These are phyloP conservation scores for Murraya paniculata DNA, from an alignment of 345 rosid genomes.

Conservation along the genomic window DNA sequence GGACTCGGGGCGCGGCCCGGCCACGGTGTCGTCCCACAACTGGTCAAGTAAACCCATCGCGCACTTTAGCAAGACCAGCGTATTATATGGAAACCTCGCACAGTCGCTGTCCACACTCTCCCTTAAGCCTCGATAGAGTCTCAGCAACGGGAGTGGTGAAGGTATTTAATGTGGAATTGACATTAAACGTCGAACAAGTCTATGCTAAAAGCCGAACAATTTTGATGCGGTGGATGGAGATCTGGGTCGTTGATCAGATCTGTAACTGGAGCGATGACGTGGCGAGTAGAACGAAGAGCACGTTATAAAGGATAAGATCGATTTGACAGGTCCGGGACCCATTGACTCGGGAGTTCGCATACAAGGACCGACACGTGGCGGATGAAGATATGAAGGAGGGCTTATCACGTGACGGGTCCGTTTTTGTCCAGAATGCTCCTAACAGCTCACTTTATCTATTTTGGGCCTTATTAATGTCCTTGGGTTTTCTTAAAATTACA, in stretches of 20 bases:
- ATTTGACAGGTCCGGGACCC: conserved; percentile 39
- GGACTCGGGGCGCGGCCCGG: conserved; percentile 89
- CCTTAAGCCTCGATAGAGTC: not conserved
- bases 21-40: conserved; percentile 97
- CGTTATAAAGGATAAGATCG: conserved; percentile 50
- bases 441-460: conserved; percentile 11
- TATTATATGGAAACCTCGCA: not conserved
- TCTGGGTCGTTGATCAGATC: conserved; percentile 43
- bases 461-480: not conserved
- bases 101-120: not conserved
- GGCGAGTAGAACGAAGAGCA: conserved; percentile 41
- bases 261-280: conserved; percentile 16
- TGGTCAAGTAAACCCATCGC: conserved; percentile 87
- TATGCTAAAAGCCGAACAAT: conserved; percentile 9
- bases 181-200: conserved; percentile 26
- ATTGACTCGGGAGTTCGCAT: not conserved
- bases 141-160: rapidly evolving
- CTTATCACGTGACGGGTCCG: not conserved
- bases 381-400: not conserved
- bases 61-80: not conserved
- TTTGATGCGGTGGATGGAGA: not conserved
- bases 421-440: conserved; percentile 18
- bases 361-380: conserved; percentile 23
- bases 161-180: conserved; percentile 30
- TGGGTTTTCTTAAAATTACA: not conserved